Percentiles rank a stretch among this genome's conserved stretches.
Evolutionary conservation across 805 yeast genomes (phyloP).

Genomic region (Nakazawaea holstii): DNA sequence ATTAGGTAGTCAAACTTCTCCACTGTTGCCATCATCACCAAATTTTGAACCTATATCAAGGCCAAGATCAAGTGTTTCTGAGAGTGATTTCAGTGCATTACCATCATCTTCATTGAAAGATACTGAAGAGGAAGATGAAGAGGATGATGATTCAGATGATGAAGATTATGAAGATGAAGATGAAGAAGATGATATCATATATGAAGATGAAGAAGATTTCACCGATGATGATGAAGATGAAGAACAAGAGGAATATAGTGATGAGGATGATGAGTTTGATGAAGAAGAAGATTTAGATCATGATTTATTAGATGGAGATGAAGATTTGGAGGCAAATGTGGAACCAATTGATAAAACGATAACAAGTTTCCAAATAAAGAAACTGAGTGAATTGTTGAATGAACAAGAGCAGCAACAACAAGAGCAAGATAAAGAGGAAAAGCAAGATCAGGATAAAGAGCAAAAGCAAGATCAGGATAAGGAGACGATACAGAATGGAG

Average conservation of each 20-base stretch:
- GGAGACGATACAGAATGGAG: neutral
- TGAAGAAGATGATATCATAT: slow-evolving; percentile 22
- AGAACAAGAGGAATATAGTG: slow-evolving; percentile 12
- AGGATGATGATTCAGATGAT: slow-evolving; percentile 24
- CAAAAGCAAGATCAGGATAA: too few species aligned
- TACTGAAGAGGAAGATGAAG: slow-evolving; percentile 27
- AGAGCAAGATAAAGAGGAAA: too few species aligned
- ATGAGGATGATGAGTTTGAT: slow-evolving; percentile 22
- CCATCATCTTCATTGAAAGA: slow-evolving; percentile 24
- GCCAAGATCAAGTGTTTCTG: neutral
- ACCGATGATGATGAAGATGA: slow-evolving; percentile 26
- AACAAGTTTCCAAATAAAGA: neutral
- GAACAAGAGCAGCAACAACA: neutral
- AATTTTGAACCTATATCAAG: neutral
- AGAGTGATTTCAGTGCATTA: slow-evolving; percentile 11
- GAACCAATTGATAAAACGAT: neutral
- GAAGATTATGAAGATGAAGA: slow-evolving; percentile 23
- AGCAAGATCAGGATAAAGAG: too few species aligned
- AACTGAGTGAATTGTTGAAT: slow-evolving; percentile 9
- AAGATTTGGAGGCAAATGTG: neutral
- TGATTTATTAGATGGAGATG: slow-evolving; percentile 2
- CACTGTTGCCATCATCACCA: slow-evolving; percentile 8
- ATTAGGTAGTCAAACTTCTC: slow-evolving; percentile 3
- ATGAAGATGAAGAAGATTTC: slow-evolving; percentile 17
- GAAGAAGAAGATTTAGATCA: slow-evolving; percentile 12